phyloP scores from a whole-genome alignment of 228 moss, liverwort and hornwort species.

The Sphagnum fallax region DNA sequence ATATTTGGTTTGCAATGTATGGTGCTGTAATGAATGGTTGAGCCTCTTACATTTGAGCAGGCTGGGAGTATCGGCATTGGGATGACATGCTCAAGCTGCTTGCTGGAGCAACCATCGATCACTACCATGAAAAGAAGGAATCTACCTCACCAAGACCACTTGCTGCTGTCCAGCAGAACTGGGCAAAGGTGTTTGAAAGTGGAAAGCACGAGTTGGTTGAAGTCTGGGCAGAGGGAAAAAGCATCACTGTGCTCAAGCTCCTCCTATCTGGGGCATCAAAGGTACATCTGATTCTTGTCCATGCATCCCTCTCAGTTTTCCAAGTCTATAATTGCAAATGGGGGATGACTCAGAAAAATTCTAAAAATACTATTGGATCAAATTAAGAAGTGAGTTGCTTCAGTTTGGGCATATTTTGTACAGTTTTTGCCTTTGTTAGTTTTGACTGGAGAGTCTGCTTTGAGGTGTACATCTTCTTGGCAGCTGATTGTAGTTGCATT shows the following conservation, averaged over 20 bases:
- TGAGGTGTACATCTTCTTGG: too few species aligned
- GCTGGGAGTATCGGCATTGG: constrained; percentile 99
- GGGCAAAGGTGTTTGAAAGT: constrained; percentile 76
- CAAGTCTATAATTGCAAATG: too few species aligned
- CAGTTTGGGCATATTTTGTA: too few species aligned
- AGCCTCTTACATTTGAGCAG: constrained; percentile 13
- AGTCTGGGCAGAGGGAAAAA: constrained; percentile 75
- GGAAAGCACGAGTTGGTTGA: constrained; percentile 73
- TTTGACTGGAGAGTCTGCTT: too few species aligned
- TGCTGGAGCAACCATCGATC: constrained; percentile 48
- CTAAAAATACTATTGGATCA: too few species aligned
- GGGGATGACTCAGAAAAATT: too few species aligned
- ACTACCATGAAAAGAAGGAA: constrained; percentile 28
- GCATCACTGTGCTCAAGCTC: constrained; percentile 58
- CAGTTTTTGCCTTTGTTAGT: too few species aligned
- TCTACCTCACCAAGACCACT: constrained; percentile 20
- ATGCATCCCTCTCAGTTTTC: too few species aligned
- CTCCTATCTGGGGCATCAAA: constrained; percentile 77
- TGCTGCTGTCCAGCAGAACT: constrained; percentile 41
- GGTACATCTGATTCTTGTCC: constrained; percentile 15
- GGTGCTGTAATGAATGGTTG: neutral
- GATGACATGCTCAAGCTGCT: constrained; percentile 60
- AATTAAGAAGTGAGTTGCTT: too few species aligned
- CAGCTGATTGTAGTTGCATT: too few species aligned
- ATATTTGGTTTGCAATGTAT: neutral